Evolutionary conservation across 176 grass and related monocot species (phyloP).

Genomic region (Thalia dealbata): DNA sequence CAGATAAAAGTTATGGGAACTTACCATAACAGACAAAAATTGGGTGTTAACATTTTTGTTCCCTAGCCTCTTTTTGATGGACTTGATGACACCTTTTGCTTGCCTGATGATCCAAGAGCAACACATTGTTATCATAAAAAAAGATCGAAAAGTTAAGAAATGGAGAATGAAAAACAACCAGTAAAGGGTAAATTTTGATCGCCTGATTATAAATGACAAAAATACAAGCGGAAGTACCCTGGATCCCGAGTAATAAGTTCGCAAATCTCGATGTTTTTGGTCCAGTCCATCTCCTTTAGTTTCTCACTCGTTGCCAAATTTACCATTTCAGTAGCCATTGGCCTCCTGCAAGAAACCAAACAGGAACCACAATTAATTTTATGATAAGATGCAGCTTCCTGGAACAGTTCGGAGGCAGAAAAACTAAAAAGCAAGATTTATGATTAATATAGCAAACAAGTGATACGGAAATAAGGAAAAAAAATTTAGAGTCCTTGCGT

Average conservation of each 20-base stretch:
- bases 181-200: background rate
- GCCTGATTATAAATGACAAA: background rate
- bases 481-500: background rate
- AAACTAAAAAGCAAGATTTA: background rate
- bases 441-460: background rate
- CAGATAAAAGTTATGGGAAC: background rate
- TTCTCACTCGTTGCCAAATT: constrained; percentile 82
- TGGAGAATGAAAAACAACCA: background rate
- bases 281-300: constrained; percentile 91
- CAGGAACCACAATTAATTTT: background rate
- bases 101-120: constrained; percentile 2
- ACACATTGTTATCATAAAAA: background rate
- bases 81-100: constrained; percentile 9
- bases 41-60: constrained; percentile 8
- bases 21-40: constrained; percentile 7
- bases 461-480: background rate
- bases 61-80: constrained; percentile 6
- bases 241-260: constrained; percentile 78
- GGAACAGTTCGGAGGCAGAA: background rate
- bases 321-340: constrained; percentile 69
- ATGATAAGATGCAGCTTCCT: background rate
- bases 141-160: background rate
- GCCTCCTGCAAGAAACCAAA: background rate
- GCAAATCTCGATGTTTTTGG: constrained; percentile 94
- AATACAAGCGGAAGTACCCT: constrained; percentile 25